phyloP scores from a whole-genome alignment of 768 basidiomycete genomes.

The Sporobolomyces pararoseus region DNA sequence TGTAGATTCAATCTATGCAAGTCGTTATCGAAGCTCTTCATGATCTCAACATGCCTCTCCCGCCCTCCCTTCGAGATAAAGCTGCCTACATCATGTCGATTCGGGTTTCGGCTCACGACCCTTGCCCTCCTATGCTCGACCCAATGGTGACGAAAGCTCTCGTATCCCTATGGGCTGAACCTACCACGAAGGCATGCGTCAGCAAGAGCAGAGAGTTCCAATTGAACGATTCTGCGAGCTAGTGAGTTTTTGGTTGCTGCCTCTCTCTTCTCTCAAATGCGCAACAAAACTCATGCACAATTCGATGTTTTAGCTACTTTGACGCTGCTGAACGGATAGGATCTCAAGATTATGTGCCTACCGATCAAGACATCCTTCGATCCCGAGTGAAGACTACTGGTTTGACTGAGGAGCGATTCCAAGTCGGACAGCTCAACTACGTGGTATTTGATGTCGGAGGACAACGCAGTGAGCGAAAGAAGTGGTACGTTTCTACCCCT shows the following conservation, averaged over 20 bases:
- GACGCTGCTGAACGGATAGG: slow-evolving; percentile 83
- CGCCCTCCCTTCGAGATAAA: slow-evolving; percentile 72
- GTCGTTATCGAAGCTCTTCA: slow-evolving; percentile 88
- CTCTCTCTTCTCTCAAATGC: not conserved
- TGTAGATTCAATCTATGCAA: slow-evolving; percentile 77
- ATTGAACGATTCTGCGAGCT: slow-evolving; percentile 90
- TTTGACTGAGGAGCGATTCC: slow-evolving; percentile 95
- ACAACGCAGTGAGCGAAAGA: slow-evolving; percentile 82
- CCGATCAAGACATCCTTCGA: slow-evolving; percentile 91
- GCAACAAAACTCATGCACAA: not conserved
- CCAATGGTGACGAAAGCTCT: slow-evolving; percentile 73
- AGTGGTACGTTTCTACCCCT: slow-evolving; percentile 60
- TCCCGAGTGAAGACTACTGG: slow-evolving; percentile 96
- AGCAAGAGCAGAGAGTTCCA: slow-evolving; percentile 88
- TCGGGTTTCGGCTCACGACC: slow-evolving; percentile 42
- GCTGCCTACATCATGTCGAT: slow-evolving; percentile 46
- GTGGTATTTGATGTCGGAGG: slow-evolving; percentile 82
- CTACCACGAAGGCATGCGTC: slow-evolving; percentile 77
- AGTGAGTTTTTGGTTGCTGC: slow-evolving; percentile 54
- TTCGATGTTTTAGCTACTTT: slow-evolving; percentile 63
- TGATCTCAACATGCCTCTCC: slow-evolving; percentile 64
- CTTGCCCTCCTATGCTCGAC: slow-evolving; percentile 55
- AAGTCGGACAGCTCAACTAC: slow-evolving; percentile 64
- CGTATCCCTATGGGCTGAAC: slow-evolving; percentile 69
- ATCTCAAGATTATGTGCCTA: slow-evolving; percentile 68